Evolutionary conservation across 192 early-diverging fungal genomes (phyloP), one percentile per base, ranked within the genome.

Genomic region (Hyaloraphidium curvatum): DNA sequence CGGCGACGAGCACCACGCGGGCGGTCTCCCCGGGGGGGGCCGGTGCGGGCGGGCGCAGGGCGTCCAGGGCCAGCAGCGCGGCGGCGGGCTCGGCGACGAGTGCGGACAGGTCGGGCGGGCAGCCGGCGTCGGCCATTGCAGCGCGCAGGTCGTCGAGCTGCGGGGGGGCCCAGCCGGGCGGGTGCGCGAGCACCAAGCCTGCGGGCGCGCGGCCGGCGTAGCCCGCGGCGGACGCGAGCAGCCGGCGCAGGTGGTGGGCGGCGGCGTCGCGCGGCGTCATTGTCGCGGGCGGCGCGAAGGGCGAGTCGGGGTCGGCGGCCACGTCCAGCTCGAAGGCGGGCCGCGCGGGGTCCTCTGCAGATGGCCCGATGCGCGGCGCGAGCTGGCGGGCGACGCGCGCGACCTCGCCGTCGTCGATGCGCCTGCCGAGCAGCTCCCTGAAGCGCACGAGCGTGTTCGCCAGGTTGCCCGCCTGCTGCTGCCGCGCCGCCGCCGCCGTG

Each of bases 371-470:
- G 30, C 61, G 55, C n/a, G 31, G 50, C 23, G 63, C 64, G 17
- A 59, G 54, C 16, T 59, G 40, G 27, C 54, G 54, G n/a, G 54
- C 62, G 41, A 54, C 61, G 63, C 60, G 48, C 39, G 69, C 2
- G 19, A 69, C 60, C 43, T 71, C 65, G n/a, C 62, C 55, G 39
- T 65, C 62, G 16, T 71, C 64, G 26, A 63, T 57, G 25, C 71
- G 73, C 40, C 14, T 77, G 33, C 94, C 91, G 27, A 97, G 68
- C 43, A 90, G 72, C 56, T 78, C 78, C 51, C 80, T 67, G 72
- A 97, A 97, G 52, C 86, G 82, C 39, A 73, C 61, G 54, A 96
- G 79, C n/a, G 91, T 97, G 68, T 84, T 88, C 55, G 77, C 72
- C 33, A 85, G 78, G 68, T 97, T 90, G 67, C 84, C 75, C 58